Conservation (phyloP, 352 stramenopile species). For the Hyaloperonospora brassicae region DNA sequence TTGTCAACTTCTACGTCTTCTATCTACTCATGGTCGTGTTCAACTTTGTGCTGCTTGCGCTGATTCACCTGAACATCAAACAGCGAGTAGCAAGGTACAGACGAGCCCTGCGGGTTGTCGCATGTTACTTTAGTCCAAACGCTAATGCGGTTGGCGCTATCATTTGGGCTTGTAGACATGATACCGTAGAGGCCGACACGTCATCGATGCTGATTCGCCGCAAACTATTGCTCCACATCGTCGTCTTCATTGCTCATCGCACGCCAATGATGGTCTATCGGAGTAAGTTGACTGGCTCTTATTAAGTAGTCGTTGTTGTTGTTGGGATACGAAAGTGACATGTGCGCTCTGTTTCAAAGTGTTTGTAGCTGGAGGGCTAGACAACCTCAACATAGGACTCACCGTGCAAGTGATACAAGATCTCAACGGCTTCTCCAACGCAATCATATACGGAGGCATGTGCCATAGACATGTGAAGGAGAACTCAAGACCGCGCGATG, state of each 20-base stretch:
- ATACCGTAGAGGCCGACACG: constrained; percentile 53
- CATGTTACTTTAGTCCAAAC: too few relatives aligned
- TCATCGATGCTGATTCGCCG: constrained; percentile 64
- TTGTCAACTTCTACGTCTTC: constrained; percentile 72
- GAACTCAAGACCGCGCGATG: constrained; percentile 18
- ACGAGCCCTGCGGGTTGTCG: too few relatives aligned
- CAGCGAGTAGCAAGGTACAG: constrained; percentile 44
- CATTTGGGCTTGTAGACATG: constrained; percentile 24
- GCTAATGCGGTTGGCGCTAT: too few relatives aligned
- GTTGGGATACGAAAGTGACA: too few relatives aligned
- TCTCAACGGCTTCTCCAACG: constrained; percentile 64
- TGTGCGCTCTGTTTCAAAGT: constrained; percentile 16
- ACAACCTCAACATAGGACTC: constrained; percentile 35
- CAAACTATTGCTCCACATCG: constrained; percentile 63
- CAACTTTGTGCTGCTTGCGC: constrained; percentile 56
- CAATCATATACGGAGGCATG: constrained; percentile 63
- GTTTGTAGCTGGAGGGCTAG: constrained; percentile 30
- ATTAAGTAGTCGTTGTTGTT: too few relatives aligned
- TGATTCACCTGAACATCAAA: constrained; percentile 63
- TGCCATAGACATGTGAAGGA: constrained; percentile 27
- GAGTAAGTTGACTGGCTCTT: constrained; percentile 24
- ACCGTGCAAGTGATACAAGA: constrained; percentile 54
- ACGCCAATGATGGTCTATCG: constrained; percentile 69
- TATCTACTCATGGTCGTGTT: constrained; percentile 62
- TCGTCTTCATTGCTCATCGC: constrained; percentile 61